Conservation (phyloP, 306 rosid species). For the apple (Malus domestica) region DNA sequence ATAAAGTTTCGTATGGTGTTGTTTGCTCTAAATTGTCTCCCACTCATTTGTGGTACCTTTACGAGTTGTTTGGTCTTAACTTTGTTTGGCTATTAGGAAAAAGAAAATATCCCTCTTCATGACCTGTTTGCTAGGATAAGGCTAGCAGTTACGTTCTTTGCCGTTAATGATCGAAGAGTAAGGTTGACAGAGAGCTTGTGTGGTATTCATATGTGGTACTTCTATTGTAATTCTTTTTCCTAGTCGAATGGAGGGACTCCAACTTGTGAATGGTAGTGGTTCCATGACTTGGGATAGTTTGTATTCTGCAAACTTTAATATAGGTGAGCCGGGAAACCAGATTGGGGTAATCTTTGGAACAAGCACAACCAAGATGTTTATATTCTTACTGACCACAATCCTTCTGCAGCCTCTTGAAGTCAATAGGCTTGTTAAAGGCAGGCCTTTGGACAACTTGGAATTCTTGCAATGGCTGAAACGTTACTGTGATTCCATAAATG, state of each 20-base stretch:
- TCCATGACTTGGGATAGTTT: background rate
- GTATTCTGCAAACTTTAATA: background rate
- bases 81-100: background rate
- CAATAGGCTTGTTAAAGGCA: constrained; percentile 90
- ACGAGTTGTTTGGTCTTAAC: background rate
- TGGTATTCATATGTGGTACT: background rate
- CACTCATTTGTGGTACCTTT: background rate
- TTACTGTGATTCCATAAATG: constrained; percentile 86
- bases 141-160: background rate
- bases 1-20: background rate
- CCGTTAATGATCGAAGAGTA: background rate
- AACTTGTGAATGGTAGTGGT: background rate
- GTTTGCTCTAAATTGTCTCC: background rate
- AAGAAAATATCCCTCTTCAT: background rate
- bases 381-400: background rate
- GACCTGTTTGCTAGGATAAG: background rate
- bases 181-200: background rate
- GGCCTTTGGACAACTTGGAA: constrained; percentile 95
- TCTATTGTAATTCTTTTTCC: background rate
- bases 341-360: background rate
- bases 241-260: background rate
- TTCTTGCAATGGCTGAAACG: constrained; percentile 97
- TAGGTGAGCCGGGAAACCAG: background rate
- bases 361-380: background rate
- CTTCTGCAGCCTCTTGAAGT: constrained; percentile 79